A percentile compares a stretch with the other conserved stretches of the same genome.
phyloP scores from a whole-genome alignment of 257 asterid genomes.

The Solanum megistacrolobum region DNA sequence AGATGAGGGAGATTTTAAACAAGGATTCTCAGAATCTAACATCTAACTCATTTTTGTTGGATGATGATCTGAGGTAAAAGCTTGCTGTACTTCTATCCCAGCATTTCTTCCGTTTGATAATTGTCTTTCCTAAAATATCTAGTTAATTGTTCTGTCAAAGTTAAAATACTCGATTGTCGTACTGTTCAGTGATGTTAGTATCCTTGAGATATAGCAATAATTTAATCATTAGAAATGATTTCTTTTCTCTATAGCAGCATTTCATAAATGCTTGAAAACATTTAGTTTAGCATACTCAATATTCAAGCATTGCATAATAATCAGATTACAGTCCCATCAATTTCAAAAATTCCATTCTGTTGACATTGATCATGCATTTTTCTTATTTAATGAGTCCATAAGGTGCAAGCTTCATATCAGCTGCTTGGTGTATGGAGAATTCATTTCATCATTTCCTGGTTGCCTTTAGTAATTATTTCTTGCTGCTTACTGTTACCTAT shows the following conservation, averaged over 20 bases:
- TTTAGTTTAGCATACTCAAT: background rate
- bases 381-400: background rate
- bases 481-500: background rate
- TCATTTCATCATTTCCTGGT: background rate
- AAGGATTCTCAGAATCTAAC: constrained; percentile 83
- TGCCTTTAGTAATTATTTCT: background rate
- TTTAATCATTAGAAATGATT: background rate
- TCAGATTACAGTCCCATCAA: background rate
- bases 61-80: constrained; percentile 87
- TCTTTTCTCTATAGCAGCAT: background rate
- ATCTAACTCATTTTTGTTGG: constrained; percentile 89
- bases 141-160: background rate
- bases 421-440: background rate
- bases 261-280: background rate
- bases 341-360: background rate
- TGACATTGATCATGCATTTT: background rate
- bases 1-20: constrained; percentile 88
- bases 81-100: background rate
- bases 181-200: background rate
- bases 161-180: background rate
- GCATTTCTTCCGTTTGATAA: background rate
- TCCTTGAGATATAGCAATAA: background rate
- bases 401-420: background rate
- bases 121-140: background rate
- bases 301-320: background rate